Conservation (phyloP, 306 rosid species). For the Prunus mira region DNA sequence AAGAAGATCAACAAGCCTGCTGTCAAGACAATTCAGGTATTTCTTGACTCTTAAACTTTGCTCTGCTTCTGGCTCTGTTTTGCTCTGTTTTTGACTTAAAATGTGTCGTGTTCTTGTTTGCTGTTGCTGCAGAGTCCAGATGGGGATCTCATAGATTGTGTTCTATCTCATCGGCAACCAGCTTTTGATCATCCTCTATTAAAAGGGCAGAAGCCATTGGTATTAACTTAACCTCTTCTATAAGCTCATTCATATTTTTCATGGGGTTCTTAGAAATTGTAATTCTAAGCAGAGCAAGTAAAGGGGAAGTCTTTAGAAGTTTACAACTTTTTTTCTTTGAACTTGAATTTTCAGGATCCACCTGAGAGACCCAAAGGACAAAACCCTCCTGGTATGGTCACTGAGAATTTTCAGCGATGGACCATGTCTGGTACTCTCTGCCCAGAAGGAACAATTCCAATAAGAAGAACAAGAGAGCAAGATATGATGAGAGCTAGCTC, state of each 20-base stretch:
- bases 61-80: background rate
- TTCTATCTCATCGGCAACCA: constrained; percentile 73
- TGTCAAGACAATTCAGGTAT: constrained; percentile 77
- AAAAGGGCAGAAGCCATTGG: constrained; percentile 74
- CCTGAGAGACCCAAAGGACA: constrained; percentile 69
- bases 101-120: background rate
- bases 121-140: constrained; percentile 62
- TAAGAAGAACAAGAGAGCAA: constrained; percentile 73
- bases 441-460: constrained; percentile 92
- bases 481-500: constrained; percentile 84
- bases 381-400: constrained; percentile 18
- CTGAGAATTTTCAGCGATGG: constrained; percentile 70
- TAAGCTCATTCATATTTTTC: background rate
- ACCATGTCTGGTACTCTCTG: constrained; percentile 66
- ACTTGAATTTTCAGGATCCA: constrained; percentile 57
- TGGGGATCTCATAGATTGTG: constrained; percentile 90
- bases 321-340: background rate
- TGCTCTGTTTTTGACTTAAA: background rate
- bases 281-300: background rate
- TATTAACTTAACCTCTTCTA: constrained; percentile 13
- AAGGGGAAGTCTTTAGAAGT: too few relatives aligned
- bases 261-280: background rate
- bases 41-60: background rate
- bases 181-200: constrained; percentile 92
- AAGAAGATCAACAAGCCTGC: constrained; percentile 73